Conservation (phyloP, 805 yeast species). For the Starmerella kuoi region DNA sequence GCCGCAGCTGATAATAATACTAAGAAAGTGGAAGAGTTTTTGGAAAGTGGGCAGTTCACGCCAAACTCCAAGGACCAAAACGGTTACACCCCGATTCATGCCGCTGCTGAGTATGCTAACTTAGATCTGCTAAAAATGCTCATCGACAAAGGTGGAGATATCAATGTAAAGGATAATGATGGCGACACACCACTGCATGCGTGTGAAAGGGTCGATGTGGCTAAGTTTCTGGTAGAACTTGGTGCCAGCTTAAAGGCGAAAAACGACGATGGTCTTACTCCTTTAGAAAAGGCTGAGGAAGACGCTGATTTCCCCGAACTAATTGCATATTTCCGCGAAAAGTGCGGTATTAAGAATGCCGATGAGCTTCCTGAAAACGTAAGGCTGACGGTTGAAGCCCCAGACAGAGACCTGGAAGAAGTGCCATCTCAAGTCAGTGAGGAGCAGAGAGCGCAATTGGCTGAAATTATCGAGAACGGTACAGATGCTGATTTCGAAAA, state of each 20-base stretch:
- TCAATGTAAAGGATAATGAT: slow-evolving; percentile 71
- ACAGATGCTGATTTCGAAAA: slow-evolving; percentile 66
- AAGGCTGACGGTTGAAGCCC: slow-evolving; percentile 21
- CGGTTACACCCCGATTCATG: slow-evolving; percentile 95
- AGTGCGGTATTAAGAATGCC: slow-evolving; percentile 29
- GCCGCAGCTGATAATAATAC: slow-evolving; percentile 81
- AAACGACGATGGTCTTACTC: slow-evolving; percentile 65
- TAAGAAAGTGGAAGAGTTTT: slow-evolving; percentile 42
- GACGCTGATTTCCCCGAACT: slow-evolving; percentile 67
- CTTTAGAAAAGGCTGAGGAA: slow-evolving; percentile 67
- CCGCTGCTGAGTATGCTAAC: slow-evolving; percentile 92
- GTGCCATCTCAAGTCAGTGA: slow-evolving; percentile 29
- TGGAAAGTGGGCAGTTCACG: slow-evolving; percentile 41
- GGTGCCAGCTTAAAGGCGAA: slow-evolving; percentile 52
- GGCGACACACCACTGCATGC: slow-evolving; percentile 96
- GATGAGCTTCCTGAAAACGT: slow-evolving; percentile 21
- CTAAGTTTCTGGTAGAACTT: slow-evolving; percentile 52
- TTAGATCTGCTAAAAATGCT: slow-evolving; percentile 49
- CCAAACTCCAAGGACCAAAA: slow-evolving; percentile 76
- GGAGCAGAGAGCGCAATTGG: slow-evolving; percentile 51
- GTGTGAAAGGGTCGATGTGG: slow-evolving; percentile 58
- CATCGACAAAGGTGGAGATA: slow-evolving; percentile 55
- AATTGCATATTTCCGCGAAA: slow-evolving; percentile 44
- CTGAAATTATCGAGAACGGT: slow-evolving; percentile 62
- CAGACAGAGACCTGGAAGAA: slow-evolving; percentile 31